Percentiles rank a stretch among this genome's conserved stretches.
Conservation (phyloP, 2,329 filamentous ascomycete species). For the Phyllosticta paracitricarpa region DNA sequence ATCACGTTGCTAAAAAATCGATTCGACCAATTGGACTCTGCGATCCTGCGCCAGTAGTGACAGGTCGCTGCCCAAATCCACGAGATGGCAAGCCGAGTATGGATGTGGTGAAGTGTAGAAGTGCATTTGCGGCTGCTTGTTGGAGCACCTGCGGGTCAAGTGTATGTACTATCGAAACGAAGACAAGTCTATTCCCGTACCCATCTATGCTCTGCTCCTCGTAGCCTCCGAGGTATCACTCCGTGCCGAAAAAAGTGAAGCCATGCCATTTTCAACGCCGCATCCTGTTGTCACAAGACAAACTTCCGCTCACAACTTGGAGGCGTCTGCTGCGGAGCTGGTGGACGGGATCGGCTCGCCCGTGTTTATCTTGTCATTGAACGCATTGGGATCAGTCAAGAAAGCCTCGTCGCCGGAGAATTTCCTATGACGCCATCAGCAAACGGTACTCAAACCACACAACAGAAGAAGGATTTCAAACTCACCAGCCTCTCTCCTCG, state of each 20-base stretch:
- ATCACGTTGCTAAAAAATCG: conserved; percentile 12
- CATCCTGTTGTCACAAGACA: background rate
- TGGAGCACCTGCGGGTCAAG: background rate
- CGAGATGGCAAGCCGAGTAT: background rate
- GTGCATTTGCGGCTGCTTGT: background rate
- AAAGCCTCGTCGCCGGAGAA: conserved; percentile 52
- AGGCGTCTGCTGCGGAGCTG: conserved; percentile 2
- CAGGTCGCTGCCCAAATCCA: background rate
- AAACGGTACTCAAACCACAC: background rate
- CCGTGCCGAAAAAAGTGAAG: background rate
- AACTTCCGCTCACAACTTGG: conserved; percentile 1
- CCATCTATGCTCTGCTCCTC: background rate
- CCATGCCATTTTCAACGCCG: background rate
- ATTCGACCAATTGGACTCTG: conserved; percentile 8
- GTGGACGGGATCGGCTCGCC: conserved; percentile 3
- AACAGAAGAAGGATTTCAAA: conserved; percentile 6
- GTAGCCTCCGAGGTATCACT: background rate
- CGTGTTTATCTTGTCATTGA: conserved; percentile 21
- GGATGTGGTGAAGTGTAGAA: background rate
- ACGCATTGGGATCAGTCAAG: conserved; percentile 29
- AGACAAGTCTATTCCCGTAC: background rate
- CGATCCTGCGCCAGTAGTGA: background rate
- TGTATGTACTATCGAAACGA: background rate
- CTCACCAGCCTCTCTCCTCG: conserved; percentile 78
- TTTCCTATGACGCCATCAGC: conserved; percentile 24